Conservation (phyloP, 1,284 basidiomycete genomes). For the Agaricales sp. region DNA sequence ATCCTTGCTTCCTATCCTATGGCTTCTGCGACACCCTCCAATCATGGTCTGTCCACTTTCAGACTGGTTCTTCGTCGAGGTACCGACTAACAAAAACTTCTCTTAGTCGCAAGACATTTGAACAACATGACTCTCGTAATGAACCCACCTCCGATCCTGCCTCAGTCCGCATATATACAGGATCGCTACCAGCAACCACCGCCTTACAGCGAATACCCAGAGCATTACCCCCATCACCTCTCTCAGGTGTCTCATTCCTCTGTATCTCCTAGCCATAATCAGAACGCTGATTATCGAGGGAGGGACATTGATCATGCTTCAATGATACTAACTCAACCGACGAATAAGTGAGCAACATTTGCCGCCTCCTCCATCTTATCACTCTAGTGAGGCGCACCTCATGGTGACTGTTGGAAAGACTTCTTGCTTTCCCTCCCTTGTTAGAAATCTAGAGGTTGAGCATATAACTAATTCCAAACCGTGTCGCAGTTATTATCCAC, state of each 20-base stretch:
- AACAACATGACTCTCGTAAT: slow-evolving; percentile 44
- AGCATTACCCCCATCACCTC: background rate
- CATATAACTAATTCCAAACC: slow-evolving; percentile 12
- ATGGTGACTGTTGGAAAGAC: slow-evolving; percentile 5
- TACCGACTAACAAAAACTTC: slow-evolving; percentile 2
- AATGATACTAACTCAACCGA: background rate
- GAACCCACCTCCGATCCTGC: slow-evolving; percentile 48
- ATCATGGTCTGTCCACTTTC: slow-evolving; percentile 39
- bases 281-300: background rate
- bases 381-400: background rate
- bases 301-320: background rate
- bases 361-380: background rate
- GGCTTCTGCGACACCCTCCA: slow-evolving; percentile 57
- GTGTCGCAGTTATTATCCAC: slow-evolving; percentile 25
- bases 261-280: background rate
- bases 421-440: no score
- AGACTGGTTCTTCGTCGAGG: slow-evolving; percentile 9
- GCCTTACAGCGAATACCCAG: slow-evolving; percentile 1
- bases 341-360: background rate
- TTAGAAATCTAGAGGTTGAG: no score
- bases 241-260: background rate
- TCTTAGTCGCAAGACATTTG: slow-evolving; percentile 52
- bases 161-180: slow-evolving; percentile 45
- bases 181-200: slow-evolving; percentile 24
- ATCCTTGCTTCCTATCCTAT: slow-evolving; percentile 56